Evolutionary conservation across 805 yeast species (phyloP), one percentile per base, ranked within the genome.

Genomic region (Grigorovia humatica): DNA sequence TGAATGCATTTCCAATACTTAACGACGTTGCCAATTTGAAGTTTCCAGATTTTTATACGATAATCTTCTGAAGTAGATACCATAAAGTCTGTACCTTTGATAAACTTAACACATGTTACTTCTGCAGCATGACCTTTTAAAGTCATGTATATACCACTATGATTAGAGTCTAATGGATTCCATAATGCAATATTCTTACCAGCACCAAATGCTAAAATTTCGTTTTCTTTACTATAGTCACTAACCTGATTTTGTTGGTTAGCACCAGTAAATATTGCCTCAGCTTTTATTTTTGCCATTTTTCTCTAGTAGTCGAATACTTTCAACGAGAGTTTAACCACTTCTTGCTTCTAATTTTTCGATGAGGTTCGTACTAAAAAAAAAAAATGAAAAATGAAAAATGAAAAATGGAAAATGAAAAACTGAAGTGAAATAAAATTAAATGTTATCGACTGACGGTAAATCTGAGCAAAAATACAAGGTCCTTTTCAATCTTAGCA

Each of bases 61-160:
- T 78, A 76, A 60, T 88, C 96, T 55, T 85, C 90, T 2, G 84
- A 78, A 0, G 83, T 80, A 3, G 88, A 77, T 0, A 86, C 70
- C 52, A 88, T 63, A 30, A 58, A 64, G 0, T 72, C 63, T 0
- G 78, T 67, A 1, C 61, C 62, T 0, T 77, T 80, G 18, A 80
- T 60, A 71, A 80, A 81, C 55, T 74, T 75, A 12, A 88, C 88
- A 52, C 83, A 78, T 0, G 89, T 83, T 18, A 89, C 82, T 46
- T 76, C 82, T 17, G 72, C 74, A 4, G 73, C 62, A 61, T 85
- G 93, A 1, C 78, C 75, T 55, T 83, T 83, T 50, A 85, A 69
- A 0, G 89, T 82, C 6, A 66, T 57, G 49, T 62, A 63, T 0
- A 81, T 80, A 13, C 88, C 88, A 29, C 61, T 59, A 18, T 70